These are phyloP conservation scores for Aspergillus ostianus DNA, from an alignment of 495 filamentous ascomycete species.

Conservation along the genomic window DNA sequence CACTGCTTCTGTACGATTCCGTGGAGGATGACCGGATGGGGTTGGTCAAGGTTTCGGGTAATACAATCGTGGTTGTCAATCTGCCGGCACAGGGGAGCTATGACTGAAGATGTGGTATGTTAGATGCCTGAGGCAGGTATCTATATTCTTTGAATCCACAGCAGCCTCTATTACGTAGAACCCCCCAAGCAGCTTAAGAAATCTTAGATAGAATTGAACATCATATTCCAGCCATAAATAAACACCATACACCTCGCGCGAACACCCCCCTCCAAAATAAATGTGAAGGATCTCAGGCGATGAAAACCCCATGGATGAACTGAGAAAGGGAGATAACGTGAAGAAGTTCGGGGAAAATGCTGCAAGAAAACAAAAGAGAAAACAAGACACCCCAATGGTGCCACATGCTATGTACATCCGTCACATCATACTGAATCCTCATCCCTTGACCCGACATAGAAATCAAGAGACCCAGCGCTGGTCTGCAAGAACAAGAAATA, in stretches of 20 bases:
- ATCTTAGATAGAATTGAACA: constrained; percentile 3
- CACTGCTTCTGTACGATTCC: not conserved
- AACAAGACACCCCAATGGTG: constrained; percentile 9
- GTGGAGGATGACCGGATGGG: no score
- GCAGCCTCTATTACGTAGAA: not conserved
- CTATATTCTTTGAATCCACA: not conserved
- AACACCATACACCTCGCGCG: constrained; percentile 30
- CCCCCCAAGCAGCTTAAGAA: not conserved
- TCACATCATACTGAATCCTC: constrained; percentile 24
- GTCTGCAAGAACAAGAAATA: not conserved
- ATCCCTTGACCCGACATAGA: constrained; percentile 7
- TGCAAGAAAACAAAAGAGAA: constrained; percentile 16
- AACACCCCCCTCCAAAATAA: constrained; percentile 22
- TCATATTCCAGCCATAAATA: constrained; percentile 19
- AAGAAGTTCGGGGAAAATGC: not conserved
- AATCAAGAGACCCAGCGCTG: constrained; percentile 5
- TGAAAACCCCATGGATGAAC: constrained; percentile 15
- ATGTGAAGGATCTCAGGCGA: constrained; percentile 17
- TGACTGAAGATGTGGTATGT: not conserved
- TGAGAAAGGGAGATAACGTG: constrained; percentile 9
- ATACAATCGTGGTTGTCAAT: not conserved
- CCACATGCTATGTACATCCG: constrained; percentile 29
- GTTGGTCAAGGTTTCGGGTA: not conserved
- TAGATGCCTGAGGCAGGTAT: not conserved
- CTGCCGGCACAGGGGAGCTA: not conserved